phyloP scores from a whole-genome alignment of 2,329 filamentous ascomycete genomes.

The Claviceps digitariae region DNA sequence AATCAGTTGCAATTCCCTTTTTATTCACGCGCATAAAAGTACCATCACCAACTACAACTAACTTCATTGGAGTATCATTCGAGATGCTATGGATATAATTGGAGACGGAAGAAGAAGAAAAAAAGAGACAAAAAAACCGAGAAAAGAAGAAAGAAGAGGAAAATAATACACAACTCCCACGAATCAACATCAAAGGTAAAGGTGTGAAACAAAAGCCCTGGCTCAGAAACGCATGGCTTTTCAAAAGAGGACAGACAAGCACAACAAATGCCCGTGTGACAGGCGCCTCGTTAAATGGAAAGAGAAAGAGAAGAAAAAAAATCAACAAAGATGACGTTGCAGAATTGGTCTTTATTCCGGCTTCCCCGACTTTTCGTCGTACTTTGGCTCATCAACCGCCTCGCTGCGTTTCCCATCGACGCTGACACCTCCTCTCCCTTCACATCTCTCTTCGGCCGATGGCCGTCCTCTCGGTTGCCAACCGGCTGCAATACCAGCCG shows the following conservation, averaged over 20 bases:
- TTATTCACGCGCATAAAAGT: no score
- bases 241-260: neutral
- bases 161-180: neutral
- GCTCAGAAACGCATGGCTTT: neutral
- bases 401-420: slow-evolving; percentile 7
- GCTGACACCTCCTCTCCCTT: neutral
- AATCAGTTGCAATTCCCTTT: no score
- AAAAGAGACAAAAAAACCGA: neutral
- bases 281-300: neutral
- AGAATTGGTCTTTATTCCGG: slow-evolving; percentile 10
- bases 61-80: neutral
- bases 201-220: no score
- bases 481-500: slow-evolving; percentile 59
- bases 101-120: neutral
- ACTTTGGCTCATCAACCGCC: slow-evolving; percentile 3
- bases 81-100: neutral
- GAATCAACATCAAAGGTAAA: no score
- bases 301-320: neutral
- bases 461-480: slow-evolving; percentile 57
- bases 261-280: neutral
- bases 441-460: slow-evolving; percentile 14
- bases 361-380: slow-evolving; percentile 13
- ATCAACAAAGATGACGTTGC: neutral
- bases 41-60: neutral
- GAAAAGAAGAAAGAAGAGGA: neutral